These are phyloP conservation scores for Neurospora sp. DNA, from an alignment of 495 filamentous ascomycete species.

Conservation along the genomic window DNA sequence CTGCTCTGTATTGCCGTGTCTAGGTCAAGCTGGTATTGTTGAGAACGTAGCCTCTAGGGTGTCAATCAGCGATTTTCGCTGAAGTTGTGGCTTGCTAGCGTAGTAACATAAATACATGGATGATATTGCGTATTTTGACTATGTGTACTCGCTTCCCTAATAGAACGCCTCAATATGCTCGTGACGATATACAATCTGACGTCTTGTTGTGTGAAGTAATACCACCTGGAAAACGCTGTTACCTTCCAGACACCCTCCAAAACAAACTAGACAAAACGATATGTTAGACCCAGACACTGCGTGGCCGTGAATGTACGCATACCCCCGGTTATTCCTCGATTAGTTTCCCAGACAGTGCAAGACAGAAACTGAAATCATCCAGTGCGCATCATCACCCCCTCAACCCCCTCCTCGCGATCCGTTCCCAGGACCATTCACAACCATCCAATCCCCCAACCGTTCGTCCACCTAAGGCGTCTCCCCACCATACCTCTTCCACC, in stretches of 20 bases:
- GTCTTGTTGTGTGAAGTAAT: not conserved
- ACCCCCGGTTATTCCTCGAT: not conserved
- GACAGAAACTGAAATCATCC: no score
- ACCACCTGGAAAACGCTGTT: not conserved
- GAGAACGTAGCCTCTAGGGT: not conserved
- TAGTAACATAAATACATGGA: not conserved
- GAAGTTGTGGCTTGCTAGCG: not conserved
- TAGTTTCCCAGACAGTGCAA: not conserved
- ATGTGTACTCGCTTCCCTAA: not conserved
- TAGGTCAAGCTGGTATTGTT: not conserved
- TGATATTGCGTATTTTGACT: not conserved
- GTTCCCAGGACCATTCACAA: not conserved
- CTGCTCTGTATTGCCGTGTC: not conserved
- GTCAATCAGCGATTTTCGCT: not conserved
- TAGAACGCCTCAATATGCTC: not conserved
- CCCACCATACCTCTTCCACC: constrained; percentile 69
- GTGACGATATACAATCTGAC: not conserved
- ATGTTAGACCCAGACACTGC: not conserved
- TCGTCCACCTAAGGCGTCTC: not conserved
- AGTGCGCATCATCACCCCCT: not conserved
- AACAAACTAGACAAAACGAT: not conserved
- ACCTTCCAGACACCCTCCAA: not conserved
- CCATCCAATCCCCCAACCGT: not conserved
- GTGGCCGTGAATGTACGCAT: not conserved
- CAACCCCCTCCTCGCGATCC: not conserved